Conservation (phyloP, 306 rosid genomes). For the Vicia sativa region DNA sequence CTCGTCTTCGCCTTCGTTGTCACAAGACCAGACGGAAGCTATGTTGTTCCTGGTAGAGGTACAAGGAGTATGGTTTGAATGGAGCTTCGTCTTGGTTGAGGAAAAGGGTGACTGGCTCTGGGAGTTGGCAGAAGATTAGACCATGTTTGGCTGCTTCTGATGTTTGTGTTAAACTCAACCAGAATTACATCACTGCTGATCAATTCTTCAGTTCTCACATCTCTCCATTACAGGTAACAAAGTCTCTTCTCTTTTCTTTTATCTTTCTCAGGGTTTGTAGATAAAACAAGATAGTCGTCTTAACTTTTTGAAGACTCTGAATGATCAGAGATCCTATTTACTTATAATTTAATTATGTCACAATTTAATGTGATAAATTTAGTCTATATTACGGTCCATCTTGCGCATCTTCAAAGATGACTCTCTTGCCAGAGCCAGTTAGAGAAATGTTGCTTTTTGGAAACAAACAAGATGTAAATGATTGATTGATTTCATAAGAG, state of each 20-base stretch:
- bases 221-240: slow-evolving; percentile 77
- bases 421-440: no score
- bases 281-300: no score
- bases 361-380: no score
- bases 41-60: slow-evolving; percentile 55
- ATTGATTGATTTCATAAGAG: not conserved
- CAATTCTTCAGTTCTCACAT: slow-evolving; percentile 68
- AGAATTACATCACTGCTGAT: slow-evolving; percentile 55
- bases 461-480: slow-evolving; percentile 11
- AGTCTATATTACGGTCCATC: no score
- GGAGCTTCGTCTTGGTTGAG: slow-evolving; percentile 74
- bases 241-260: not conserved
- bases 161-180: slow-evolving; percentile 54
- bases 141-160: slow-evolving; percentile 77
- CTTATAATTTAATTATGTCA: no score
- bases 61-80: slow-evolving; percentile 60
- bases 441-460: not conserved
- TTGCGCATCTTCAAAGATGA: no score
- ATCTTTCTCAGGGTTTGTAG: no score
- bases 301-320: no score
- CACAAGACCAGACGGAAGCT: slow-evolving; percentile 63
- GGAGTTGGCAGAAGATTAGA: slow-evolving; percentile 63
- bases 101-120: slow-evolving; percentile 54
- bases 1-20: slow-evolving; percentile 79
- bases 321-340: no score